Evolutionary conservation across 352 stramenopile species (phyloP).

Genomic region (Phytopythium litorale): DNA sequence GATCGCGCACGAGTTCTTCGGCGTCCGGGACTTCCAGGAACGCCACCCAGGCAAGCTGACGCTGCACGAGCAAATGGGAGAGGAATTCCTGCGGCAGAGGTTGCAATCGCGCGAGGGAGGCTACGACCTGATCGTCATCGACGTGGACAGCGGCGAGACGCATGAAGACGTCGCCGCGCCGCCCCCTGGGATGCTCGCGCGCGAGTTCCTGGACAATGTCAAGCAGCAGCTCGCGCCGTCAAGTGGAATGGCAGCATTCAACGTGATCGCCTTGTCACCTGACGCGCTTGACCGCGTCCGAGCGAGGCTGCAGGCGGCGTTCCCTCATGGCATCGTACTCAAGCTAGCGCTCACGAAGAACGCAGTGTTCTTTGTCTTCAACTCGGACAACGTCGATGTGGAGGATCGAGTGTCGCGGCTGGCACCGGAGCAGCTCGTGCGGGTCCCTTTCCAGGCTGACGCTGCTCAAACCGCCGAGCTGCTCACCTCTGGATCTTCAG

Average conservation of each 20-base stretch:
- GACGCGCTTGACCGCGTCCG: constrained; percentile 24
- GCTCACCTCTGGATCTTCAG: constrained; percentile 1
- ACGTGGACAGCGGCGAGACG: constrained; percentile 56
- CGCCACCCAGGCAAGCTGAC: constrained; percentile 16
- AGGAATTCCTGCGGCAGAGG: constrained; percentile 36
- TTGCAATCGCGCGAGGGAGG: background rate
- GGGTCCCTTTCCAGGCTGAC: constrained; percentile 19
- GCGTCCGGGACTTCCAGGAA: constrained; percentile 21
- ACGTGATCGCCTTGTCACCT: constrained; percentile 49
- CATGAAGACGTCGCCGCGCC: constrained; percentile 36
- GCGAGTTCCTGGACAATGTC: constrained; percentile 24
- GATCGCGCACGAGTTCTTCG: constrained; percentile 44
- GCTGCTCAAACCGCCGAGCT: constrained; percentile 21
- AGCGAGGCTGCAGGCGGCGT: constrained; percentile 20
- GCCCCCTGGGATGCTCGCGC: constrained; percentile 33
- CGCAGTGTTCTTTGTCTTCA: constrained; percentile 38
- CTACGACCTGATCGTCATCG: constrained; percentile 51
- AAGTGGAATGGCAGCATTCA: constrained; percentile 41
- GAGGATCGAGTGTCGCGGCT: constrained; percentile 3
- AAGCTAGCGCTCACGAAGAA: constrained; percentile 32
- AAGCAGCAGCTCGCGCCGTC: constrained; percentile 20
- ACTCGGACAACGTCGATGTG: constrained; percentile 10
- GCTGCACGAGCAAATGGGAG: constrained; percentile 38
- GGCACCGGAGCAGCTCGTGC: constrained; percentile 11
- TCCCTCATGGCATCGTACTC: constrained; percentile 18